Evolutionary conservation across 129 eudicot genomes (phyloP), one percentile per base, ranked within the genome.

Genomic region (Ambrosia trifida): DNA sequence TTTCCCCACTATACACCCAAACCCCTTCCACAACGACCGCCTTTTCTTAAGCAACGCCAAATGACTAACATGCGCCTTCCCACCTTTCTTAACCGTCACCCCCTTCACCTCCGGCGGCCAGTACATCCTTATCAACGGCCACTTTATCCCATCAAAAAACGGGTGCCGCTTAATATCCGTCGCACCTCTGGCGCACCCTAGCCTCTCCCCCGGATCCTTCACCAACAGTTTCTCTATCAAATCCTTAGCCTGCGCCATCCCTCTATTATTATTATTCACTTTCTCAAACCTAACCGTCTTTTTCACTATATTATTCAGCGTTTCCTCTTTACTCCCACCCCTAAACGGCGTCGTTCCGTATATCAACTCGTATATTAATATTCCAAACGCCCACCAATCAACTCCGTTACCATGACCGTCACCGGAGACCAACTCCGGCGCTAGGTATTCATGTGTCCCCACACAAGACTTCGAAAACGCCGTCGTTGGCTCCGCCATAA

Each of bases 381-480:
- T 88, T 60, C 98, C 98, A 11, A 93, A 89, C n/a, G 98, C 98
- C 98, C 98, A 93, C 98, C 98, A 93, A 70, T 93, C 98, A 0
- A 93, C 98, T 0, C 95, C 98, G 82, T 78, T 87, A 13, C 98
- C 98, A 73, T 93, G 96, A 18, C 98, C 98, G 70, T 72, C 66
- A 2, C 98, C 98, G 50, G 24, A 57, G 13, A 87, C 84, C 12
- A 93, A 65, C 85, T 93, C 98, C 24, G 98, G 98, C 35, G 98
- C 92, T 44, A 93, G 73, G 33, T 92, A 92, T 72, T 92, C 98
- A 65, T 92, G 98, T 3, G 98, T 92, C 43, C 98, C 98, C 3
- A 93, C 98, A 38, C 96, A 93, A 2, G 96, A 89, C 68, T 70
- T 83, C 33, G 98, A 93, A 43, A 79, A 93, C 16, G 98, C 98